phyloP scores from a whole-genome alignment of 192 early-diverging fungal genomes.

The Rhizoclosmatium globosum region DNA sequence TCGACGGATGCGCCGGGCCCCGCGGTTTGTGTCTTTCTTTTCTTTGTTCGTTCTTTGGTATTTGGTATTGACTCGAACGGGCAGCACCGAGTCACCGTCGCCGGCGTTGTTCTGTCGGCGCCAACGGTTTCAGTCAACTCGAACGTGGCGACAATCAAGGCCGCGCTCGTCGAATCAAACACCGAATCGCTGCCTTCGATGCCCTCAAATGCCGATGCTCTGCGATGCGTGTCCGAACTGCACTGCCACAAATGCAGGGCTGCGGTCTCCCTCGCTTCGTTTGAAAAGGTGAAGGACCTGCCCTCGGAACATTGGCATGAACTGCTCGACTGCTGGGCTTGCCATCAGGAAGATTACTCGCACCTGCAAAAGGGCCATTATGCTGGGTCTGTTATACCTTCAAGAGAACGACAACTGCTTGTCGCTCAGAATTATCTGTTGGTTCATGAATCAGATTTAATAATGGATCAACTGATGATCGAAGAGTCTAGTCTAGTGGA shows the following conservation, averaged over 20 bases:
- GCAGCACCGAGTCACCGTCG: not conserved
- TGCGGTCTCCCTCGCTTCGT: not conserved
- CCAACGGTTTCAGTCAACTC: not conserved
- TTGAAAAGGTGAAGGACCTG: conserved; percentile 44
- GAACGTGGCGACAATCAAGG: not conserved
- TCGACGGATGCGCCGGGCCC: not conserved
- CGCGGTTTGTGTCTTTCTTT: not conserved
- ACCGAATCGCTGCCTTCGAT: not conserved
- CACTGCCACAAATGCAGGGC: conserved; percentile 45
- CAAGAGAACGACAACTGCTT: conserved; percentile 33
- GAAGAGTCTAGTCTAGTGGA: not conserved
- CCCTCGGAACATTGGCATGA: conserved; percentile 66
- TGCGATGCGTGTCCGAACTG: conserved; percentile 1
- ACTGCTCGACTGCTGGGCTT: conserved; percentile 64
- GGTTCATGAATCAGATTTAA: conserved; percentile 51
- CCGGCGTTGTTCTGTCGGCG: not conserved
- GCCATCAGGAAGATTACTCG: conserved; percentile 63
- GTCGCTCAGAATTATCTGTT: conserved; percentile 47
- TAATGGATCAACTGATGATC: conserved; percentile 34
- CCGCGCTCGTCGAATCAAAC: not conserved
- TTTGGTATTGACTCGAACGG: not conserved
- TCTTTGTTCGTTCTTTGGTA: not conserved
- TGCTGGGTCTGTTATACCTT: conserved; percentile 47
- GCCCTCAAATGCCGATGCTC: not conserved
- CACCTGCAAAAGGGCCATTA: conserved; percentile 46